Evolutionary conservation across 78 protist species (phyloP), one percentile per base, ranked within the genome.

Genomic region (Bigelowiella natans): DNA sequence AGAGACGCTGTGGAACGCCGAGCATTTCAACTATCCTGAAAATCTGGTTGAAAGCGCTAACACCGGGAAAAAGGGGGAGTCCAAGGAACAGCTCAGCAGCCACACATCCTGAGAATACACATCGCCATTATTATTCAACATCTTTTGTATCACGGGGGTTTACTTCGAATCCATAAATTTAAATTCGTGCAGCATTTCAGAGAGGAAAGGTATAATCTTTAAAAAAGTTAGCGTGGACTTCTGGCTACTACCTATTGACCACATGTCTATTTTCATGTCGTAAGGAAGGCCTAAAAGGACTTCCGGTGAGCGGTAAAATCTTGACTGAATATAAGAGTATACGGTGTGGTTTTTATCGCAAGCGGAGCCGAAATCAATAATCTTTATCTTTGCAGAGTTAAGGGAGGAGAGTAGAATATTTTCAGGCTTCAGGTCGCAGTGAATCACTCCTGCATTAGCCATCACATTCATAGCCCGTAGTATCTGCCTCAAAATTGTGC

Each of bases 391-490:
- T 51, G 73, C 73, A 51, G 73, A 51, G 73, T 7, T 51, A 18
- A 51, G 73, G 73, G 73, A 51, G 73, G 73, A 94, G 36, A 98
- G 94, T 83, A 98, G 95, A 18, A 98, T 94, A 94, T 98, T 98
- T 88, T 98, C 99, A 0, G 99, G 99, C 91, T 96, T 97, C 84
- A 98, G 88, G 89, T 98, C 99, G 63, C 98, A 97, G 94, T 98
- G 99, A 40, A 98, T 96, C 86, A 96, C 93, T 94, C 83, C 38
- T 30, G 86, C 86, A 2, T 29, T 28, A 29, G 3, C 38, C 86
- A 83, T 3, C 11, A 83, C 11, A 11, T 34, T 28, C 29, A 28
- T 34, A 28, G 86, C 11, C 39, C 86, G 29, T 34, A 83, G 88
- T 0, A 51, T n/a, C 73, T 97, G 98, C 39, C 51, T 83, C 18